Percentiles rank a stretch among this genome's conserved stretches.
Conservation (phyloP, 192 early-diverging fungal genomes). For the Podila epigama region DNA sequence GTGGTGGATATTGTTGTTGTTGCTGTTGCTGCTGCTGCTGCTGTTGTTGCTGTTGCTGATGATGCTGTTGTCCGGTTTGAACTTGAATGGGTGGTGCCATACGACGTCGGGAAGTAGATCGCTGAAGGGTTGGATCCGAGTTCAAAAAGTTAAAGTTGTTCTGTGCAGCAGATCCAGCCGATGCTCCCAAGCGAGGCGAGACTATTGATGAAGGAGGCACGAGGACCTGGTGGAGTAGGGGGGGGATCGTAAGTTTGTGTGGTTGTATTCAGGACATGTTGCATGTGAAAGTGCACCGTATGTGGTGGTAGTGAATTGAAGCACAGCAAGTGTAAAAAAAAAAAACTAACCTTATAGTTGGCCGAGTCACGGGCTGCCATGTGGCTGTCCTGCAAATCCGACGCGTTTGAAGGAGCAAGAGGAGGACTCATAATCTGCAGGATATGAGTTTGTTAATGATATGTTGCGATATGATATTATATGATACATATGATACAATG, state of each 20-base stretch:
- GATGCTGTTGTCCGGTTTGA: neutral
- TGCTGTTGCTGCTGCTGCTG: slow-evolving; percentile 2
- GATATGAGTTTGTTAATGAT: too few species aligned
- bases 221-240: slow-evolving; percentile 5
- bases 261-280: too few species aligned
- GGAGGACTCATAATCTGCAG: neutral
- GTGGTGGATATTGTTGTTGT: neutral
- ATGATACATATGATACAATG: too few species aligned
- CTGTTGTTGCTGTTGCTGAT: neutral
- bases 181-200: slow-evolving; percentile 25
- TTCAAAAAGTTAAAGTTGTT: slow-evolving; percentile 39
- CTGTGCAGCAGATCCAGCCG: neutral
- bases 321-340: too few species aligned
- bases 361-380: slow-evolving; percentile 18
- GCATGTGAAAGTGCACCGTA: too few species aligned
- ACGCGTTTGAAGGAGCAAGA: neutral
- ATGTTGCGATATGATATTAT: too few species aligned
- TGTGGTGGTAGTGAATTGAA: too few species aligned
- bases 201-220: slow-evolving; percentile 34
- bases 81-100: slow-evolving; percentile 29
- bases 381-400: slow-evolving; percentile 24
- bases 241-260: too few species aligned
- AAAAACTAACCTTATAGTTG: slow-evolving; percentile 37
- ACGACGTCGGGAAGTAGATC: slow-evolving; percentile 28
- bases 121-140: slow-evolving; percentile 37